phyloP scores from a whole-genome alignment of 768 basidiomycete genomes.

The Naganishia antarctica region DNA sequence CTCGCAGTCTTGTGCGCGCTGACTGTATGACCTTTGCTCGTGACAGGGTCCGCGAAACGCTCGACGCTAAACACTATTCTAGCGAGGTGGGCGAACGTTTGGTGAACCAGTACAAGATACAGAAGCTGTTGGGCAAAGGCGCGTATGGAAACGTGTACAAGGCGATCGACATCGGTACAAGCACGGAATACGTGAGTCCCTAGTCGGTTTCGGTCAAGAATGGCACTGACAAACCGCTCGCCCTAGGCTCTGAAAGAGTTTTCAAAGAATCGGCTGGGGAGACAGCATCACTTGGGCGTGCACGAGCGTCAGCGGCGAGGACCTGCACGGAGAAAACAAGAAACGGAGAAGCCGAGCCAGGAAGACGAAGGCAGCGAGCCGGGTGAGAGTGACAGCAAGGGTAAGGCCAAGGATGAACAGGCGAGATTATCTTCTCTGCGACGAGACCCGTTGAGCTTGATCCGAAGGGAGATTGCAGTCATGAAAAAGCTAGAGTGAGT shows the following conservation, averaged over 20 bases:
- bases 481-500: constrained; percentile 51
- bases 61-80: constrained; percentile 38
- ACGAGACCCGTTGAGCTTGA: constrained; percentile 45
- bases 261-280: constrained; percentile 47
- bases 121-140: constrained; percentile 45
- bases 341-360: background rate
- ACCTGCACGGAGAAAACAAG: background rate
- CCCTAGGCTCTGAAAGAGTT: constrained; percentile 50
- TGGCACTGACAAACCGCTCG: background rate
- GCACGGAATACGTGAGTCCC: constrained; percentile 43
- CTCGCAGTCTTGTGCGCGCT: background rate
- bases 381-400: constrained; percentile 13
- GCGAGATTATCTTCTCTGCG: constrained; percentile 7
- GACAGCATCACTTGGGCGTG: constrained; percentile 31
- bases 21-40: no score
- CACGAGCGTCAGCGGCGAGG: background rate
- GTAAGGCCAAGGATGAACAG: constrained; percentile 19
- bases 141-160: constrained; percentile 49
- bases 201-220: background rate
- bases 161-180: constrained; percentile 47
- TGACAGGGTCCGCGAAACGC: constrained; percentile 35
- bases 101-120: constrained; percentile 47
- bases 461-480: constrained; percentile 47
- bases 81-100: constrained; percentile 43
- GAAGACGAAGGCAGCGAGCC: background rate